phyloP scores from a whole-genome alignment of 305 asterid genomes.

The Andrographis paniculata region DNA sequence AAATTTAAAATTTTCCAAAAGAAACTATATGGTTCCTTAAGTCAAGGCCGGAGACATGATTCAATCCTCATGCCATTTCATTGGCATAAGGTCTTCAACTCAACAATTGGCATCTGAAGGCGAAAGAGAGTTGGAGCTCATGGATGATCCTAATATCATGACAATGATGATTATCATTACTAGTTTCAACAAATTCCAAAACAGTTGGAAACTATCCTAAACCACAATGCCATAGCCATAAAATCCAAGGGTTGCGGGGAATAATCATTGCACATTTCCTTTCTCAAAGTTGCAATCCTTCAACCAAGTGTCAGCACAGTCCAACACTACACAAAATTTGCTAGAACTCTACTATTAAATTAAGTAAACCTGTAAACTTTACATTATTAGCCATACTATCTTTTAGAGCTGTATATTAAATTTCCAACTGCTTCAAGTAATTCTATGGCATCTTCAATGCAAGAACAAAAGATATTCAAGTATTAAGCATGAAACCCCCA shows the following conservation, averaged over 20 bases:
- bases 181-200: not conserved
- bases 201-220: constrained; percentile 7
- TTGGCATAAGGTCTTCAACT: not conserved
- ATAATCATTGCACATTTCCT: constrained; percentile 3
- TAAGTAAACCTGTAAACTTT: too few relatives aligned
- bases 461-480: constrained; percentile 8
- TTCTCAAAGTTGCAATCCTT: too few relatives aligned
- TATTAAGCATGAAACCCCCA: constrained; percentile 5
- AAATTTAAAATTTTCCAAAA: too few relatives aligned
- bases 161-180: not conserved
- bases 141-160: constrained; percentile 30
- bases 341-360: too few relatives aligned
- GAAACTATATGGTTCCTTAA: too few relatives aligned
- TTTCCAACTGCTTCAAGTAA: not conserved
- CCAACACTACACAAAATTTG: too few relatives aligned
- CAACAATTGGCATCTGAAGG: constrained; percentile 27
- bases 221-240: constrained; percentile 19
- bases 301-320: too few relatives aligned
- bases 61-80: not conserved
- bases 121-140: constrained; percentile 35
- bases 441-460: not conserved
- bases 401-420: too few relatives aligned
- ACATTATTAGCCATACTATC: too few relatives aligned
- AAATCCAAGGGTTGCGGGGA: constrained; percentile 5
- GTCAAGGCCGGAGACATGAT: not conserved